Conservation (phyloP, 306 rosid species). For the Ochetophila trinervis region DNA sequence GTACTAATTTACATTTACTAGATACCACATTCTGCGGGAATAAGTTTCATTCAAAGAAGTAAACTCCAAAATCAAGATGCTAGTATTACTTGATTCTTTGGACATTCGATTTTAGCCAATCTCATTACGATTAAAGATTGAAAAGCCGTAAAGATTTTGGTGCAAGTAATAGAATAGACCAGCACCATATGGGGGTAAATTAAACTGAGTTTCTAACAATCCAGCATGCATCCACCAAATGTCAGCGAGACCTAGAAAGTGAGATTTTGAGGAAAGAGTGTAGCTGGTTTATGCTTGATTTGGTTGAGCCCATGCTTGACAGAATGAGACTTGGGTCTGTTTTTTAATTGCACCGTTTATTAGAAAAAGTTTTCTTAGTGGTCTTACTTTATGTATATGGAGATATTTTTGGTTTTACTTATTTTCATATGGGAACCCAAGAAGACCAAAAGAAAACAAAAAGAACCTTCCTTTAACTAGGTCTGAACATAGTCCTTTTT, state of each 20-base stretch:
- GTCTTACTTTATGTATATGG: constrained; percentile 5
- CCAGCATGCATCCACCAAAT: constrained; percentile 7
- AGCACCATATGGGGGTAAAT: no score
- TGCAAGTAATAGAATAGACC: not conserved
- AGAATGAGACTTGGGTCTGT: not conserved
- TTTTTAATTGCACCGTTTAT: constrained; percentile 12
- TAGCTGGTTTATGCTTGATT: not conserved
- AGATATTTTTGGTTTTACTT: constrained; percentile 4
- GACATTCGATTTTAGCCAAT: constrained; percentile 10
- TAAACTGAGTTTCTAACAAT: constrained; percentile 5
- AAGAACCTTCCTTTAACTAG: no score
- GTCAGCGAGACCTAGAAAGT: not conserved
- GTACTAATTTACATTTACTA: constrained; percentile 4
- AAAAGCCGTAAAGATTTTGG: not conserved
- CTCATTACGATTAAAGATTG: not conserved
- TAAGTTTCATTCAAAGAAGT: not conserved
- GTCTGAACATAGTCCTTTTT: not conserved
- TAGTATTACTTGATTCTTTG: constrained; percentile 19
- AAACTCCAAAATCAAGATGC: not conserved
- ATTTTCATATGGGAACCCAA: not conserved
- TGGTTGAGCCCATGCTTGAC: not conserved
- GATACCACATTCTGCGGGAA: not conserved
- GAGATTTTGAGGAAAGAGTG: not conserved
- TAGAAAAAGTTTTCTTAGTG: constrained; percentile 1
- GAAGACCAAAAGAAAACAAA: not conserved